Conservation (phyloP, 2,329 filamentous ascomycete species). For the Monilinia fructigena region DNA sequence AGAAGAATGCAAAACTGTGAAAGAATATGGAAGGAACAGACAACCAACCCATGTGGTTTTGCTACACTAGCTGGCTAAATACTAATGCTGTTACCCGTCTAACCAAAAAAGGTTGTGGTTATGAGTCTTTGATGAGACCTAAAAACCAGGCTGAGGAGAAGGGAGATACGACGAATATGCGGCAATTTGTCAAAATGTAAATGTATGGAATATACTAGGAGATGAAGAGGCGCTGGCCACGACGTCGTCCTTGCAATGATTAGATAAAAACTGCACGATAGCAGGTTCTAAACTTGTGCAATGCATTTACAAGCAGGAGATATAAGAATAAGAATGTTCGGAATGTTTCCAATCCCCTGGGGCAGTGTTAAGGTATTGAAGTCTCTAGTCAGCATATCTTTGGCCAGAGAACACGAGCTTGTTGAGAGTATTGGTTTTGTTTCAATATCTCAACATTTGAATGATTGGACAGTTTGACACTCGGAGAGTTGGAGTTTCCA, state of each 20-base stretch:
- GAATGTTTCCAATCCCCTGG: neutral
- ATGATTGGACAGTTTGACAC: neutral
- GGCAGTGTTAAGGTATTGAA: neutral
- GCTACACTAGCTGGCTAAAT: neutral
- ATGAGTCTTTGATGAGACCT: neutral
- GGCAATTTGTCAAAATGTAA: neutral
- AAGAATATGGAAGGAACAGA: neutral
- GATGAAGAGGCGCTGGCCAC: conserved; percentile 19
- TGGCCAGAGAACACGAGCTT: conserved; percentile 14
- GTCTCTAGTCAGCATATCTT: conserved; percentile 13
- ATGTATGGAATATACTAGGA: neutral
- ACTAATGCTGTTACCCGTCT: conserved; percentile 1
- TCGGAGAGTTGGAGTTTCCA: neutral
- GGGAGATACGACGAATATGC: conserved; percentile 6
- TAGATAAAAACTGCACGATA: neutral
- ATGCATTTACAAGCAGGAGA: neutral
- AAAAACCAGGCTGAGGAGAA: conserved; percentile 2
- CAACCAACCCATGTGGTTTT: conserved; percentile 7
- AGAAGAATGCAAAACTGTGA: neutral
- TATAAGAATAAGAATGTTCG: neutral
- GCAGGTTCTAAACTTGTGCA: neutral
- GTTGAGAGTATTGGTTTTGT: neutral
- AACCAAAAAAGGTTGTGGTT: neutral
- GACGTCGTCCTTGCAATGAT: conserved; percentile 6
- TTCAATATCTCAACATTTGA: neutral